Percentiles rank a stretch among this genome's conserved stretches.
phyloP scores from a whole-genome alignment of 768 basidiomycete species.

The Trametes maxima region DNA sequence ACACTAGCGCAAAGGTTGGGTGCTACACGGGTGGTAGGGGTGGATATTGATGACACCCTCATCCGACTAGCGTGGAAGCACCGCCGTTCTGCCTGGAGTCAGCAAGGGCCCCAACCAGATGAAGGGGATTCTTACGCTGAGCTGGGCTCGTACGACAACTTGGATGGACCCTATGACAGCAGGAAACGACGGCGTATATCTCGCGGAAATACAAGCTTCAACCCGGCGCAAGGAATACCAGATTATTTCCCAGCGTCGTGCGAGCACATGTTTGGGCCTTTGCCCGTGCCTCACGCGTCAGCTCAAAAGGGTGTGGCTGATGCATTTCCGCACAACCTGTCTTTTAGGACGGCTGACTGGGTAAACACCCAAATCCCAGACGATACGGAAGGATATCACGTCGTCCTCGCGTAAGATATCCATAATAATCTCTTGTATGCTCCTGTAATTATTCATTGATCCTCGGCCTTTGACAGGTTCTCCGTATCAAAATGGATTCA shows the following conservation, averaged over 20 bases:
- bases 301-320: slow-evolving; percentile 27
- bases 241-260: slow-evolving; percentile 80
- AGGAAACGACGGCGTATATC: slow-evolving; percentile 14
- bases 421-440: background rate
- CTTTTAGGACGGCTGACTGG: slow-evolving; percentile 79
- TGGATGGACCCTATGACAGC: background rate
- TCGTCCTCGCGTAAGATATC: slow-evolving; percentile 71
- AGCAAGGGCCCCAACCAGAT: slow-evolving; percentile 48
- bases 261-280: slow-evolving; percentile 72
- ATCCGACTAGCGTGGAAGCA: slow-evolving; percentile 78
- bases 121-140: background rate
- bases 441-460: background rate
- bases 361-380: slow-evolving; percentile 53
- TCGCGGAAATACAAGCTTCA: slow-evolving; percentile 6
- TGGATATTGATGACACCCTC: slow-evolving; percentile 81
- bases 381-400: slow-evolving; percentile 68
- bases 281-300: slow-evolving; percentile 61
- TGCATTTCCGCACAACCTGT: slow-evolving; percentile 77
- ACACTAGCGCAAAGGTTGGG: slow-evolving; percentile 62
- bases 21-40: slow-evolving; percentile 71
- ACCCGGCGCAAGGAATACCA: slow-evolving; percentile 1
- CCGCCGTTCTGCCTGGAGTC: slow-evolving; percentile 70
- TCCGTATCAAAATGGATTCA: slow-evolving; percentile 95
- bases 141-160: too few species aligned
- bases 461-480: slow-evolving; percentile 49